Evolutionary conservation across 2,329 filamentous ascomycete genomes (phyloP).

Genomic region (Scytalidium lignicola): DNA sequence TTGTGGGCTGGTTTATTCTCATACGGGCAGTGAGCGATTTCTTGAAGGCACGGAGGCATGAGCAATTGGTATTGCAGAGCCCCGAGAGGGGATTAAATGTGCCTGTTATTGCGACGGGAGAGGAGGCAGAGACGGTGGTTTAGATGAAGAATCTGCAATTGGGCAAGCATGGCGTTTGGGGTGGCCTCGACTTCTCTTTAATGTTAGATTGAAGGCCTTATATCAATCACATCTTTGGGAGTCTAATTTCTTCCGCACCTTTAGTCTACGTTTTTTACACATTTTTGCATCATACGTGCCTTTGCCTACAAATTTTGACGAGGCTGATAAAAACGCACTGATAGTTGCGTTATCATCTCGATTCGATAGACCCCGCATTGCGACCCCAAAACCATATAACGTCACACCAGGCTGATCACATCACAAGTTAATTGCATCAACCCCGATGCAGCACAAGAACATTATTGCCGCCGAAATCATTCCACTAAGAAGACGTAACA

Average conservation of each 20-base stretch:
- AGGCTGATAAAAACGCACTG: not conserved
- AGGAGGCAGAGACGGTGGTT: conserved; percentile 72
- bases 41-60: conserved; percentile 78
- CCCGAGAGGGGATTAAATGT: conserved; percentile 82
- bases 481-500: not conserved
- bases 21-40: conserved; percentile 94
- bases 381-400: not conserved
- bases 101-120: conserved; percentile 81
- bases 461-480: not conserved
- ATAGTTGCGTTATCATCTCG: not conserved
- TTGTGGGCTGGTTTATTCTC: conserved; percentile 95
- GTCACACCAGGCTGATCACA: not conserved
- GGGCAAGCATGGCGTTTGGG: not conserved
- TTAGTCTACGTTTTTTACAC: not conserved
- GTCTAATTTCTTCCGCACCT: not conserved
- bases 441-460: not conserved
- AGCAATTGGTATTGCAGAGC: conserved; percentile 88
- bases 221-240: not conserved
- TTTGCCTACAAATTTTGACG: not conserved
- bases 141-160: conserved; percentile 32
- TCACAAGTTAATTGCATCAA: not conserved
- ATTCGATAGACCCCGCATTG: not conserved
- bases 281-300: not conserved
- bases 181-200: not conserved
- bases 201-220: not conserved